These are phyloP conservation scores for Podaxis pistillaris DNA, from an alignment of 768 basidiomycete species.

Conservation along the genomic window DNA sequence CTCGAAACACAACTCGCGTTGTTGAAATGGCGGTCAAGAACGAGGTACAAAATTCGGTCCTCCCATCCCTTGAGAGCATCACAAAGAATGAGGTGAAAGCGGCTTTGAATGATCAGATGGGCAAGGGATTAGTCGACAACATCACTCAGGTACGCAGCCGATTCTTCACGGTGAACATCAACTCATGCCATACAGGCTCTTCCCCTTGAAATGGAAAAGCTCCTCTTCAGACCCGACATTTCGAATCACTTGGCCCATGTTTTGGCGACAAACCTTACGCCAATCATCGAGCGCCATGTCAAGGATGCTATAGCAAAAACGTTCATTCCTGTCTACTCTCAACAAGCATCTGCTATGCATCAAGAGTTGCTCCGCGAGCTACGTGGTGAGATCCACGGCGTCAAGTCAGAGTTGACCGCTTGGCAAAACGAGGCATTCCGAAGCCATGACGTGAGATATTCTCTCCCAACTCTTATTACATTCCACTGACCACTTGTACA, in stretches of 20 bases:
- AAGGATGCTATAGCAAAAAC: constrained; percentile 75
- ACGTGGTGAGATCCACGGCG: constrained; percentile 66
- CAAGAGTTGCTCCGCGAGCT: constrained; percentile 79
- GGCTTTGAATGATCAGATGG: constrained; percentile 77
- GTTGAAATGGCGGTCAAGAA: constrained; percentile 87
- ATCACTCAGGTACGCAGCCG: constrained; percentile 64
- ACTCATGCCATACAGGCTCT: constrained; percentile 50
- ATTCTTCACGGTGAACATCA: background rate
- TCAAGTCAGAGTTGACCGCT: constrained; percentile 76
- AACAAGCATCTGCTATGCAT: constrained; percentile 73
- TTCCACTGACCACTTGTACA: constrained; percentile 24
- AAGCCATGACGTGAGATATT: constrained; percentile 66
- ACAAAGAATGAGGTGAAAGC: constrained; percentile 79
- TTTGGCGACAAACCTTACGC: constrained; percentile 68
- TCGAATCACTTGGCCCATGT: constrained; percentile 75
- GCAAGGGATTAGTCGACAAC: constrained; percentile 66
- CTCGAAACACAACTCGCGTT: constrained; percentile 83
- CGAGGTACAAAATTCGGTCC: constrained; percentile 80
- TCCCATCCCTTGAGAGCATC: constrained; percentile 80
- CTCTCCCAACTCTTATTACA: background rate
- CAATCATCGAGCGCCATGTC: constrained; percentile 77
- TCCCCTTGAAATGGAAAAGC: constrained; percentile 76
- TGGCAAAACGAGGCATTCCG: constrained; percentile 82
- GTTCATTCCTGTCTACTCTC: constrained; percentile 73
- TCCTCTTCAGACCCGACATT: constrained; percentile 74